Evolutionary conservation across 2,329 filamentous ascomycete species (phyloP), one percentile per base, ranked within the genome.

Genomic region (Colletotrichum sp.): DNA sequence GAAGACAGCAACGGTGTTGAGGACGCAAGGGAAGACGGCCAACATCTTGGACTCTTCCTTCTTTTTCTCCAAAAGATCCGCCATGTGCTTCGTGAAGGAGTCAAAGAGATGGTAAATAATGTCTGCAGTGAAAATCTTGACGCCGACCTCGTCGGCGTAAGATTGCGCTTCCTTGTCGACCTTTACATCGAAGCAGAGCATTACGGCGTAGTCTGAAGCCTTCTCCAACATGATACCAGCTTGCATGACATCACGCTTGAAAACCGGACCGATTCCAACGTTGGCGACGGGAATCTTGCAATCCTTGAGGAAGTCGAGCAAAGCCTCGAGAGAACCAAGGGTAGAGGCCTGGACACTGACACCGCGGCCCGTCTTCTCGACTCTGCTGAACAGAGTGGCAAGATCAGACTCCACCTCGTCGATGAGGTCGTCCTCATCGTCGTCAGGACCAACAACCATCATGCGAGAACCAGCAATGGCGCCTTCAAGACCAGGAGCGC

Each of bases 61-160:
- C 87, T 95, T 96, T 88, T 96, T 93, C 85, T 96, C 95, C 34
- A 93, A 89, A 78, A 98, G 90, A 79, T 94, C 89, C 34, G 93
- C 92, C 94, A 98, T 98, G 85, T 99, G 96, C 84, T 94, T 95
- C 57, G 94, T 98, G 86, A 99, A 99, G 77, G 94, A 90, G 84
- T 99, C 97, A 83, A 99, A 99, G 72, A 99, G 88, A 84, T 99
- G 97, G 85, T 99, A 99, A 81, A 99, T 99, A 79, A 99, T 99
- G 84, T 99, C 96, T 4, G 97, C 97, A 5, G 95, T 98, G 87
- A 99, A 99, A 79, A 99, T 94, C 88, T 98, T 98, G 86, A 99
- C 94, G 66, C 95, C 95, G 76, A 98, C 92, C 71, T 98, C 95
- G 21, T 98, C 95, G 13, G 97, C 97, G 79, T 98, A 98, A 12